Conservation (phyloP, 2,329 filamentous ascomycete genomes). For the Huntiella decipiens region DNA sequence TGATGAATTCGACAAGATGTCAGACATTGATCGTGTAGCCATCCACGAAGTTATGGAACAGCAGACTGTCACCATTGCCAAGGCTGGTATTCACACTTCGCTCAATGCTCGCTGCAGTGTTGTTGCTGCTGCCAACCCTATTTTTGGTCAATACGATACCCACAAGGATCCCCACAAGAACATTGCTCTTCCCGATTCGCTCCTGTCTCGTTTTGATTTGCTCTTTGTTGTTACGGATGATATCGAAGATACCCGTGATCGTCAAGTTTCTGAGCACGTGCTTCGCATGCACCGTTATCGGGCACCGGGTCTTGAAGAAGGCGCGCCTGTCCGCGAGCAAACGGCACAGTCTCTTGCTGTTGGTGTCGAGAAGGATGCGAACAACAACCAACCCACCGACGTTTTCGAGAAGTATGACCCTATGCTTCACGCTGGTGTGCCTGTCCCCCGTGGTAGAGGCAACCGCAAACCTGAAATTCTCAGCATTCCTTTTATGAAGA, state of each 20-base stretch:
- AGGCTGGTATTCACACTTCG: slow-evolving; percentile 94
- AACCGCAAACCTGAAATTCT: slow-evolving; percentile 70
- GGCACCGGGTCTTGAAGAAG: slow-evolving; percentile 80
- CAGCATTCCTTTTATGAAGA: slow-evolving; percentile 96
- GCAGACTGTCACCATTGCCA: slow-evolving; percentile 96
- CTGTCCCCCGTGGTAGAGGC: slow-evolving; percentile 53
- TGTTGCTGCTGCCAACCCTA: slow-evolving; percentile 87
- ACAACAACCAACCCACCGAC: slow-evolving; percentile 58
- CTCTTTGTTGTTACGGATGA: slow-evolving; percentile 96
- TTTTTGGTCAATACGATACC: slow-evolving; percentile 94
- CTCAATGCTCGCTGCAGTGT: slow-evolving; percentile 94
- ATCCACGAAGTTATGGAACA: slow-evolving; percentile 99
- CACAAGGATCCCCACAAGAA: slow-evolving; percentile 99
- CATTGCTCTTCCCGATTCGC: slow-evolving; percentile 87
- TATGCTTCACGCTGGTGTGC: slow-evolving; percentile 87
- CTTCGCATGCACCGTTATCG: slow-evolving; percentile 94
- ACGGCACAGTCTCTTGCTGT: slow-evolving; percentile 69
- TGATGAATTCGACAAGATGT: slow-evolving; percentile 99
- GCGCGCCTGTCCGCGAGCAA: slow-evolving; percentile 81
- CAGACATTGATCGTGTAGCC: slow-evolving; percentile 87
- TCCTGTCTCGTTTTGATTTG: slow-evolving; percentile 95
- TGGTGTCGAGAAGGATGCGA: slow-evolving; percentile 58
- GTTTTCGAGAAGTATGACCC: slow-evolving; percentile 93
- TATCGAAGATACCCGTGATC: slow-evolving; percentile 82
- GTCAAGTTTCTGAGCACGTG: slow-evolving; percentile 88